Evolutionary conservation across 495 filamentous ascomycete genomes (phyloP).

Genomic region (Symbiotaphrina buchneri): DNA sequence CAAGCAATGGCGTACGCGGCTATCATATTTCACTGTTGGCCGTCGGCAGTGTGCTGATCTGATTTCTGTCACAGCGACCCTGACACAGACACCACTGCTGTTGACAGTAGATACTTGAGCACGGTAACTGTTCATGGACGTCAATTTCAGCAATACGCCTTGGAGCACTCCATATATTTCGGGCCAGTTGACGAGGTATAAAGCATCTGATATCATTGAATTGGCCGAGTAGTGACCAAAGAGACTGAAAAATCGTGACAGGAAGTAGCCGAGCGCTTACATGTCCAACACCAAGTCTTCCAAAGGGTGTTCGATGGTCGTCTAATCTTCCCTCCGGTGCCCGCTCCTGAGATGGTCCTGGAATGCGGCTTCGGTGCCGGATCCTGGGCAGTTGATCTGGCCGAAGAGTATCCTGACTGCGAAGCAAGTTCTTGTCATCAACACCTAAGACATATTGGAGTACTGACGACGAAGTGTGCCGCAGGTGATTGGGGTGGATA

Average conservation of each 20-base stretch:
- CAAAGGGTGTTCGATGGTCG: slow-evolving; percentile 49
- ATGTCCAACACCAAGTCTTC: slow-evolving; percentile 47
- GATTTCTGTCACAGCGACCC: slow-evolving; percentile 23
- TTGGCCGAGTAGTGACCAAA: slow-evolving; percentile 2
- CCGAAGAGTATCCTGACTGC: slow-evolving; percentile 45
- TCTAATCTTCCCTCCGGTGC: slow-evolving; percentile 60
- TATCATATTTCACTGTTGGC: no score
- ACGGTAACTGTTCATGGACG: slow-evolving; percentile 43
- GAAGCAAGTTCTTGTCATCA: slow-evolving; percentile 29
- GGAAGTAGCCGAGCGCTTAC: slow-evolving; percentile 63
- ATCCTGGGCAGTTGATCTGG: slow-evolving; percentile 34
- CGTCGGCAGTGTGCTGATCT: no score
- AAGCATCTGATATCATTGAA: slow-evolving; percentile 3
- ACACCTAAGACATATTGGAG: slow-evolving; percentile 2
- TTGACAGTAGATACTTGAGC: slow-evolving; percentile 37
- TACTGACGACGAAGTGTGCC: slow-evolving; percentile 1
- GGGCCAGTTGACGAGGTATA: slow-evolving; percentile 71
- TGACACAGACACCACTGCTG: slow-evolving; percentile 23
- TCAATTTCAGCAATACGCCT: slow-evolving; percentile 48
- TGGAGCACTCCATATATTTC: slow-evolving; percentile 53
- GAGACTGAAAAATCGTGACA: slow-evolving; percentile 12
- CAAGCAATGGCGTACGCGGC: no score
- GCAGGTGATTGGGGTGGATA: slow-evolving; percentile 66
- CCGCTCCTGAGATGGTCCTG: slow-evolving; percentile 37
- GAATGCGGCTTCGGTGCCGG: slow-evolving; percentile 59